Evolutionary conservation across 345 rosid genomes (phyloP).

Genomic region (Cochlearia excelsa): DNA sequence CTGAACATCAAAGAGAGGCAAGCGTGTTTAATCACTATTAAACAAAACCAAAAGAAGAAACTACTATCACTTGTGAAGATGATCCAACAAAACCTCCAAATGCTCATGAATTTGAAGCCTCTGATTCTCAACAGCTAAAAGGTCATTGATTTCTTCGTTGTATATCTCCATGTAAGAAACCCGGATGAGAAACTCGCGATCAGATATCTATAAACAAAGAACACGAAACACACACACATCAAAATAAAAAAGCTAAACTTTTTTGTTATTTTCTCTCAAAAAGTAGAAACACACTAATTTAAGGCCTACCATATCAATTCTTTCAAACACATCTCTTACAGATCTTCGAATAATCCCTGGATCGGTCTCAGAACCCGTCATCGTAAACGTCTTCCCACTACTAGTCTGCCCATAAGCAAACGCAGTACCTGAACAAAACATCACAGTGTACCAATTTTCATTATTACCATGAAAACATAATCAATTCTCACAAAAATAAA

Average conservation of each 20-base stretch:
- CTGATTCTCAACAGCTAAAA: slow-evolving; percentile 71
- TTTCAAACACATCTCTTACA: slow-evolving; percentile 63
- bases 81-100: slow-evolving; percentile 70
- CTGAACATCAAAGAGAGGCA: slow-evolving; percentile 40
- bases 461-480: slow-evolving; percentile 14
- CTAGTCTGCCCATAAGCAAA: slow-evolving; percentile 99
- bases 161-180: slow-evolving; percentile 97
- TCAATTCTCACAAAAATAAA: not conserved
- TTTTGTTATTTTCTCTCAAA: not conserved
- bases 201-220: slow-evolving; percentile 46
- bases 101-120: slow-evolving; percentile 89
- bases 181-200: slow-evolving; percentile 87
- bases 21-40: slow-evolving; percentile 14
- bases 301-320: slow-evolving; percentile 46
- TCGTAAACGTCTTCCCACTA: slow-evolving; percentile 96
- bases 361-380: slow-evolving; percentile 80
- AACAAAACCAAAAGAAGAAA: slow-evolving; percentile 12
- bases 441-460: slow-evolving; percentile 2
- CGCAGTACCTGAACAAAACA: slow-evolving; percentile 56
- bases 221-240: slow-evolving; percentile 19
- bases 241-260: slow-evolving; percentile 13
- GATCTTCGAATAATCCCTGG: slow-evolving; percentile 78
- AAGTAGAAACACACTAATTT: not conserved
- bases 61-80: slow-evolving; percentile 2
- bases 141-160: slow-evolving; percentile 90